Conservation (phyloP, 106 monocot species). For the Iris macrosiphon region DNA sequence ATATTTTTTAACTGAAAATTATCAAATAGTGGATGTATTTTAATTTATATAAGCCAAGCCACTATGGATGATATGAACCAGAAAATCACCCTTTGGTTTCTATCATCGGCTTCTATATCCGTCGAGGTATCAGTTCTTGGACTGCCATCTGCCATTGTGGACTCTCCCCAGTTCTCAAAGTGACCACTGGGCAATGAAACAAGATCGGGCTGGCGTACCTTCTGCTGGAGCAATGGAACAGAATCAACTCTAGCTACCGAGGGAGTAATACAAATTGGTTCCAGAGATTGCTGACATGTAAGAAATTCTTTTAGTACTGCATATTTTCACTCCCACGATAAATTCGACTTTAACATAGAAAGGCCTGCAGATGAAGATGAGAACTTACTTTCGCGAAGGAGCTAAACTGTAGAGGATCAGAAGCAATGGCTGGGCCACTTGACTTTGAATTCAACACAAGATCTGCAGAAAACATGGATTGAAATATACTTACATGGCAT, state of each 20-base stretch:
- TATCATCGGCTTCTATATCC: constrained; percentile 68
- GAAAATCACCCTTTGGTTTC: constrained; percentile 43
- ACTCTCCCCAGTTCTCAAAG: constrained; percentile 76
- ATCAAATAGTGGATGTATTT: too few species aligned
- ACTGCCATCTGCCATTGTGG: constrained; percentile 57
- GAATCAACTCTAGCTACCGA: constrained; percentile 11
- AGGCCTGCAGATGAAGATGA: background rate
- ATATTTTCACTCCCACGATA: background rate
- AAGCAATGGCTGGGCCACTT: constrained; percentile 11
- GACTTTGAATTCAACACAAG: constrained; percentile 26
- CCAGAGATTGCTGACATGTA: constrained; percentile 17
- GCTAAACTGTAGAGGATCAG: constrained; percentile 25
- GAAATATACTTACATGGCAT: too few species aligned
- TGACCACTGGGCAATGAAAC: constrained; percentile 27
- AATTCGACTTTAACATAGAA: too few species aligned
- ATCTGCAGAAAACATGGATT: constrained; percentile 13
- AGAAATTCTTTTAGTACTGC: constrained; percentile 6
- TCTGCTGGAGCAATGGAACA: constrained; percentile 17
- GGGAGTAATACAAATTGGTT: constrained; percentile 6
- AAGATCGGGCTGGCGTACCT: constrained; percentile 25
- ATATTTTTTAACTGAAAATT: too few species aligned
- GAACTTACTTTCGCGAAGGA: constrained; percentile 28
- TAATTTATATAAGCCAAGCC: too few species aligned
- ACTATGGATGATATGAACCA: too few species aligned
- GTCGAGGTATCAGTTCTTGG: constrained; percentile 87